phyloP scores from a whole-genome alignment of 441 rosid genomes.

The Syzygium malaccense region DNA sequence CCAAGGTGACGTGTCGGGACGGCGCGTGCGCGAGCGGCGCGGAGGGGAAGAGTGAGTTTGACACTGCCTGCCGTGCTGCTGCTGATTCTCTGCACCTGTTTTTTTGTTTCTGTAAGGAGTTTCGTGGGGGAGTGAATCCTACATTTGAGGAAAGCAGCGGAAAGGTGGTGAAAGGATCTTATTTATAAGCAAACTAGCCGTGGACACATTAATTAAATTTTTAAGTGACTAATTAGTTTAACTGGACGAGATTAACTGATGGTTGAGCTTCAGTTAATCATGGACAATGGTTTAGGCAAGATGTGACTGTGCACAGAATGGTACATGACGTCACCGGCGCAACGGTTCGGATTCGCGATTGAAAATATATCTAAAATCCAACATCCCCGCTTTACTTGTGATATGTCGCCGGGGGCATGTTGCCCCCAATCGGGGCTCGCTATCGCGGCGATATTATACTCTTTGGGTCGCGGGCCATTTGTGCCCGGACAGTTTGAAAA shows the following conservation, averaged over 20 bases:
- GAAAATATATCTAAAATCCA: neutral
- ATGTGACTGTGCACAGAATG: neutral
- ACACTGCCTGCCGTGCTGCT: neutral
- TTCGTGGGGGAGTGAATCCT: neutral
- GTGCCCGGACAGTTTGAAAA: neutral
- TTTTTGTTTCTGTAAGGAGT: neutral
- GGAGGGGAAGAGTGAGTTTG: neutral
- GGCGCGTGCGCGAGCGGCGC: slow-evolving; percentile 21
- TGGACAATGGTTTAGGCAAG: neutral
- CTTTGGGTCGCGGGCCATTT: rapidly evolving
- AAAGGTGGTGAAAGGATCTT: neutral
- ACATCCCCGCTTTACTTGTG: neutral
- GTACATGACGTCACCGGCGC: rapidly evolving
- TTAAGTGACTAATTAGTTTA: neutral
- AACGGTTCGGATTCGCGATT: rapidly evolving
- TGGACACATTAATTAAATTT: neutral
- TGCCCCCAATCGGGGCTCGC: neutral
- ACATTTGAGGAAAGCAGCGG: neutral
- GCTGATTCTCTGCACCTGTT: neutral
- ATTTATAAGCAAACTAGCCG: neutral
- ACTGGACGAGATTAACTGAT: neutral
- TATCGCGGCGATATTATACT: neutral
- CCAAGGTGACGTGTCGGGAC: slow-evolving; percentile 26
- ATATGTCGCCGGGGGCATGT: neutral
- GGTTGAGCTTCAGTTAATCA: neutral